Conservation (phyloP, 164 flowering plant genomes). For the Annona cherimola region DNA sequence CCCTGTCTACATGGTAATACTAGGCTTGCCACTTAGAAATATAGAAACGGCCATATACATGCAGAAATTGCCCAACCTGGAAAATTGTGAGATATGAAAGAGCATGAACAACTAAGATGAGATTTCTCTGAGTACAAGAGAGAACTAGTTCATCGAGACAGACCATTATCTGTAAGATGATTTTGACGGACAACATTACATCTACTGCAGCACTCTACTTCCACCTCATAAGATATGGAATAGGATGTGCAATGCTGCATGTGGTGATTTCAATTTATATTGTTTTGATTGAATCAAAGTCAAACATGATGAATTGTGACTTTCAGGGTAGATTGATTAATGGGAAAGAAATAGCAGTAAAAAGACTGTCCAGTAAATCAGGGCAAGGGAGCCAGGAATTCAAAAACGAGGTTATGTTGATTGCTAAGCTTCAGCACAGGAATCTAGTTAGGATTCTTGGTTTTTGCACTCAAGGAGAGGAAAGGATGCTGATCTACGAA, state of each 20-base stretch:
- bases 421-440: slow-evolving; percentile 14
- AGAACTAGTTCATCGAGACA: background rate
- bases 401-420: slow-evolving; percentile 33
- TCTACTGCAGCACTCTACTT: too few species aligned
- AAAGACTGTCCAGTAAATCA: slow-evolving; percentile 34
- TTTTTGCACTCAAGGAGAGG: too few species aligned
- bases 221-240: background rate
- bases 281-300: background rate
- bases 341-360: slow-evolving; percentile 37
- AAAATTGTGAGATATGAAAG: background rate
- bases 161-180: background rate
- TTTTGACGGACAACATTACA: too few species aligned
- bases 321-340: slow-evolving; percentile 27
- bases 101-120: background rate
- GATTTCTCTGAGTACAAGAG: background rate
- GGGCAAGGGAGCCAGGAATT: slow-evolving; percentile 34
- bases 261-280: too few species aligned
- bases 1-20: slow-evolving; percentile 2
- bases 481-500: slow-evolving; percentile 24
- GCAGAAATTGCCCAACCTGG: too few species aligned
- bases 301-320: background rate
- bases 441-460: too few species aligned
- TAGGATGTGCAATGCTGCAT: too few species aligned
- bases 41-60: too few species aligned
- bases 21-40: too few species aligned